Evolutionary conservation across 2,329 filamentous ascomycete genomes (phyloP), one percentile per base, ranked within the genome.

Genomic region (Dothiorella sarmentorum): DNA sequence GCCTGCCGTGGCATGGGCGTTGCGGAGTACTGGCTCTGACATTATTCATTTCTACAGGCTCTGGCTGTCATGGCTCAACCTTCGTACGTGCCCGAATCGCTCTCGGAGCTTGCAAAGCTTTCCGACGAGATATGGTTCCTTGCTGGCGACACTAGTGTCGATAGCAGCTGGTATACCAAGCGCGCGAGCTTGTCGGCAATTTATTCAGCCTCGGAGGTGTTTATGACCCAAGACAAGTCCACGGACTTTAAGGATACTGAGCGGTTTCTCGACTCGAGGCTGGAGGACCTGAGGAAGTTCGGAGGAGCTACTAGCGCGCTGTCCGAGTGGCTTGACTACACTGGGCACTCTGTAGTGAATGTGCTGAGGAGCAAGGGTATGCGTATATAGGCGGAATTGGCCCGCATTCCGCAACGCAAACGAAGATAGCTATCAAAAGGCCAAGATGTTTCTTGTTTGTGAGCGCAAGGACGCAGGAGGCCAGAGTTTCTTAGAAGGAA

Each of bases 101-200:
- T 97, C 3, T 81, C 81, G 43, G 94, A 97, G 75, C 83, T 99
- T 3, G 86, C 88, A 40, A 79, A 83, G 51, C 84, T 99, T 4
- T 83, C 88, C n/a, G 93, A 97, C 71, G 94, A 99, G 73, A 95
- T 99, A 53, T 90, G 89, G 81, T 91, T 89, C 68, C 83, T 96
- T 3, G 85, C 93, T 0, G 90, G 91, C 52, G 94, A 97, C 73
- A 80, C 77, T 20, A 83, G 86, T 20, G 89, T 97, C 61, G 92
- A 97, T 73, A 83, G 85, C 3, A 87, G 85, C 4, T 99, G 94
- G 94, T 99, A 99, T 66, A 86, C 85, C 2, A 88, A 87, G 70
- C 80, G 87, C 3, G 80, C 84, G 7, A 82, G 79, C 0, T 71
- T 90, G 22, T 80, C 83, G 0, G 80, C 81, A 2, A 80, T 89